phyloP scores from a whole-genome alignment of 2,329 filamentous ascomycete species.

The Phyllosticta ampelicida region DNA sequence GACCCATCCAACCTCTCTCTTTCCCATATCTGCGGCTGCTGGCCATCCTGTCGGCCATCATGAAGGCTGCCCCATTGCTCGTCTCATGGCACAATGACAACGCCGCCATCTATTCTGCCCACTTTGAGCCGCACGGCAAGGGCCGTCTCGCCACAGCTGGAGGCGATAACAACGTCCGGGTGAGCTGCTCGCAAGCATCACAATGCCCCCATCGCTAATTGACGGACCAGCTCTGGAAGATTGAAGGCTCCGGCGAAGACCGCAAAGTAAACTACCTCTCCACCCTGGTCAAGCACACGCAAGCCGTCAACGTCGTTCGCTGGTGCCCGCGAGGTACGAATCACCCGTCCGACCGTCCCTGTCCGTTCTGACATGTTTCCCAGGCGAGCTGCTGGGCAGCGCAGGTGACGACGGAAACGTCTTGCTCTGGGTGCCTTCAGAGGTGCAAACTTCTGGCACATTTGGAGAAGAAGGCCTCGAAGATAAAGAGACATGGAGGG shows the following conservation, averaged over 20 bases:
- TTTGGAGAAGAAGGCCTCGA: conserved; percentile 80
- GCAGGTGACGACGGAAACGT: conserved; percentile 97
- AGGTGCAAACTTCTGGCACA: conserved; percentile 51
- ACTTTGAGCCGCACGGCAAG: conserved; percentile 89
- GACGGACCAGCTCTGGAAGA: conserved; percentile 66
- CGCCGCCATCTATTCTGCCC: conserved; percentile 90
- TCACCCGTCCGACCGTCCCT: conserved; percentile 12
- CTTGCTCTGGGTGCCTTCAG: conserved; percentile 87
- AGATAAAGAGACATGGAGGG: conserved; percentile 93
- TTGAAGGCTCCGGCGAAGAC: conserved; percentile 75
- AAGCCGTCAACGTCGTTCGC: conserved; percentile 94
- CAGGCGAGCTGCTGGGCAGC: conserved; percentile 86
- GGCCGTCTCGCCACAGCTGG: conserved; percentile 86
- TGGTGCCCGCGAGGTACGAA: conserved; percentile 81
- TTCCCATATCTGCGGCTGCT: conserved; percentile 1
- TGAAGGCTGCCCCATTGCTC: conserved; percentile 94
- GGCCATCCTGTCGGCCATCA: conserved; percentile 29
- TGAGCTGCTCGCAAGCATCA: conserved; percentile 34
- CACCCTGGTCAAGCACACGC: conserved; percentile 85
- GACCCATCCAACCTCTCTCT: not conserved
- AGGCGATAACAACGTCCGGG: conserved; percentile 91
- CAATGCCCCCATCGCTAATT: conserved; percentile 25
- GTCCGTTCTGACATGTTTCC: conserved; percentile 15
- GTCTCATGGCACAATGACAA: conserved; percentile 99
- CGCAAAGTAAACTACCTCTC: conserved; percentile 85